Evolutionary conservation across 495 filamentous ascomycete species (phyloP), one percentile per base, ranked within the genome.

Genomic region (Platismatia glauca): DNA sequence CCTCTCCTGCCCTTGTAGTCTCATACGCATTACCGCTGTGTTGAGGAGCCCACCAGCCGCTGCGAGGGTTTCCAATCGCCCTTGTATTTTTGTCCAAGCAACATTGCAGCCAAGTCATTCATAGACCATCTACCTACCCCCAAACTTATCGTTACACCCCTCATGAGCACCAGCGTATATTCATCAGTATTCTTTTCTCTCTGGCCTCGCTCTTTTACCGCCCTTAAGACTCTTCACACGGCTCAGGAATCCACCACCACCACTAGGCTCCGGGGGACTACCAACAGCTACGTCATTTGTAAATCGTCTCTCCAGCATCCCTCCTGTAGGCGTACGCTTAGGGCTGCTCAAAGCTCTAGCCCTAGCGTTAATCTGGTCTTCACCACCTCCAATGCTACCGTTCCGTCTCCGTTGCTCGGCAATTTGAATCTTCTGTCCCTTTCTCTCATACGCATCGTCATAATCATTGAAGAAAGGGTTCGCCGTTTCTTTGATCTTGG

Each of bases 401-500:
- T 41, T 64, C 71, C 39, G 70, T 68, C 67, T 81, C 75, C 68
- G 77, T 70, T 73, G 79, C 64, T 87, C 83, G 3, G 79, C 78
- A 53, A 78, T 71, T 24, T 77, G 76, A 67, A 89, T 86, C 31
- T 74, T 76, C 55, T 80, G 79, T 22, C 82, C 84, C 71, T 89
- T 90, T 71, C 74, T 84, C 39, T 90, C 87, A 69, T 87, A 88
- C 6, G 83, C 86, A 24, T 82, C 81, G 62, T 87, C 86, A 69
- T 89, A 95, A 55, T 96, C 91, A 62, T 82, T 80, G 73, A 95
- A 95, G 78, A 95, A 97, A 7, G 91, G 92, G 72, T 94, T 96
- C 78, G 76, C 61, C 57, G 62, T 71, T 52, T 68, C 58, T 24
- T 80, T 78, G 52, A 71, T 61, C 33, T 71, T 73, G 9, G 41